Base-by-base conservation (phyloP, 1,284 basidiomycete species). In the Leccinum holopus region DNA sequence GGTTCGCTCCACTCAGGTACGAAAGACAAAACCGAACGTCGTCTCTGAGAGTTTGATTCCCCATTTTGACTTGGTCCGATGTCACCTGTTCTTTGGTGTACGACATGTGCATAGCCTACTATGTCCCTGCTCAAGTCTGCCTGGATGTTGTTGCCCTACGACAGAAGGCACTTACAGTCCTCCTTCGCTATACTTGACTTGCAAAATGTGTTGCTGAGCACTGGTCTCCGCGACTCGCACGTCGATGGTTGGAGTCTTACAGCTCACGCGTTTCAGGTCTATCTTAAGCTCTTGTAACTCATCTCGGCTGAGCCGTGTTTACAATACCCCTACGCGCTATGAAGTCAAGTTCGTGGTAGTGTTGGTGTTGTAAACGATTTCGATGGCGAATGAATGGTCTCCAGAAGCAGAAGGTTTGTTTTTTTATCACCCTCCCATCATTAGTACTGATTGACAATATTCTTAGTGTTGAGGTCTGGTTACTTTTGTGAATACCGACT, bases 401-500 rank as follows among this genome's bases (percentile, higher is more conserved):
- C 10, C 10, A 54, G 39, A 44, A 52, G 18, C 21, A 25, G 10
- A 30, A 18, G 32, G 33, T 28, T 16, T 1, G 49, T 54, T 30
- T n/a, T 14, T 47, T 30, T 49, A 49, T 41, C 25, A 44, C 30
- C 51, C 14, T 37, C 25, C 25, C n/a, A 12, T 10, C 35, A 58
- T 37, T 14, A 3, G 32, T 51, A 16, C 18, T 33, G 7, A 10
- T 60, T 51, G 10, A 7, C 58, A 33, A 30, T 37, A 7, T 16
- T 14, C 25, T 21, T 21, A 8, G 14, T 9, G 14, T 12, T 18
- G 11, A 18, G n/a, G 18, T 44, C 18, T 21, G 25, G 30, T 16
- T 41, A 32, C 47, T 64, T 60, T 59, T 35, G 32, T 65, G 33
- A 61, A 64, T 21, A 33, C 32, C 11, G 63, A 12, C 41, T 25